phyloP scores from a whole-genome alignment of 495 filamentous ascomycete species.

The Bacidia gigantensis region DNA sequence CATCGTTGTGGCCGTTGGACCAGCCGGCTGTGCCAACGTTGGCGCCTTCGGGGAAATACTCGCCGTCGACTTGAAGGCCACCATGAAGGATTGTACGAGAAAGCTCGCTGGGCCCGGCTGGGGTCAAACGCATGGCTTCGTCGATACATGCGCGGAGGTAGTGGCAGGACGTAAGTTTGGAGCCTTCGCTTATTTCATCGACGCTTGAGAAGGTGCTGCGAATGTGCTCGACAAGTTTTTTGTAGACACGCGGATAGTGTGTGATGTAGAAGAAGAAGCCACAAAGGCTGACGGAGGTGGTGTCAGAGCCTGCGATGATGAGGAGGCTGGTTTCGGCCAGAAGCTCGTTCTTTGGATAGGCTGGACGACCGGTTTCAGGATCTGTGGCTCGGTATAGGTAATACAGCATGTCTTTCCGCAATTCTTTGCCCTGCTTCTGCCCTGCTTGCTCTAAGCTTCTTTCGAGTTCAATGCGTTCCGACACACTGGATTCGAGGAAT shows the following conservation, averaged over 20 bases:
- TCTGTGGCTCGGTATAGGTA: slow-evolving; percentile 22
- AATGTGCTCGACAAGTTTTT: slow-evolving; percentile 28
- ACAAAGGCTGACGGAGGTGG: slow-evolving; percentile 47
- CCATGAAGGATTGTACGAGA: slow-evolving; percentile 49
- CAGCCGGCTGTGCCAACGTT: slow-evolving; percentile 40
- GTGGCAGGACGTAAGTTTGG: slow-evolving; percentile 29
- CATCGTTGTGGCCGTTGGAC: slow-evolving; percentile 45
- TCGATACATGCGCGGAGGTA: slow-evolving; percentile 52
- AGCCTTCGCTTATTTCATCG: slow-evolving; percentile 37
- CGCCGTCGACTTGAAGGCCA: slow-evolving; percentile 42
- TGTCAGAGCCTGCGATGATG: slow-evolving; percentile 42
- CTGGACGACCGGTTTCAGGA: slow-evolving; percentile 16
- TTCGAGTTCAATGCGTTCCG: background rate
- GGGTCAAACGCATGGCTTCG: slow-evolving; percentile 57
- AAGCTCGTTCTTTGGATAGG: slow-evolving; percentile 15
- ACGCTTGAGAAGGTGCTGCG: slow-evolving; percentile 32
- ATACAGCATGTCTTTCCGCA: slow-evolving; percentile 25
- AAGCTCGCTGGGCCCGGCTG: slow-evolving; percentile 45
- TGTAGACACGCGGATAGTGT: slow-evolving; percentile 36
- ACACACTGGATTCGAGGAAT: slow-evolving; percentile 6
- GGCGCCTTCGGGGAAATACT: slow-evolving; percentile 37
- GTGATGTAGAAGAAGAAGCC: slow-evolving; percentile 54
- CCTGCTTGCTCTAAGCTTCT: background rate
- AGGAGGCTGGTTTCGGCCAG: slow-evolving; percentile 17
- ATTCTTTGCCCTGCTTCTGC: background rate